These are phyloP conservation scores for Jacaranda mimosifolia DNA, from an alignment of 257 asterid genomes.

Conservation along the genomic window DNA sequence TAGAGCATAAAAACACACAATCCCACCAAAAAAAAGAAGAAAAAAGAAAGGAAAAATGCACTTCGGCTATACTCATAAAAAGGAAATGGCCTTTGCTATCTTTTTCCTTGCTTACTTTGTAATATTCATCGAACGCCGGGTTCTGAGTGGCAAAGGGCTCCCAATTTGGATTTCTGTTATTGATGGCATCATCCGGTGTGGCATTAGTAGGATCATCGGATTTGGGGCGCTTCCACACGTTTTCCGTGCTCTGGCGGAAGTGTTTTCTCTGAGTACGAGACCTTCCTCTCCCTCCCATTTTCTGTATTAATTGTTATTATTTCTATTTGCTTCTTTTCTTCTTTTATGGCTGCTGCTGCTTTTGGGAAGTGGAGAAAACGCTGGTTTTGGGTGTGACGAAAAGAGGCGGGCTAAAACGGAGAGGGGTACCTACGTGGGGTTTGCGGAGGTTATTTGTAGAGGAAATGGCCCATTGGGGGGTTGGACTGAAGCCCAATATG, in stretches of 20 bases:
- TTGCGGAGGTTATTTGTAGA: neutral
- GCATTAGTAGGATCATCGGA: conserved; percentile 54
- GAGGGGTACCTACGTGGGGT: neutral
- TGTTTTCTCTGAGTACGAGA: conserved; percentile 96
- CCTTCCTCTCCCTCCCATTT: conserved; percentile 88
- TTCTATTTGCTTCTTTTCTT: conserved; percentile 21
- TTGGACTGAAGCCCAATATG: too few species aligned
- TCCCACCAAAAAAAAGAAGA: too few species aligned
- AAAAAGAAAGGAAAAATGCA: too few species aligned
- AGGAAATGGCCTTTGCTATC: neutral
- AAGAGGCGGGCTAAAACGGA: conserved; percentile 3
- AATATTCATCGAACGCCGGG: conserved; percentile 82
- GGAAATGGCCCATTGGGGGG: too few species aligned
- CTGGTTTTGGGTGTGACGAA: too few species aligned
- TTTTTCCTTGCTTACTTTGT: conserved; percentile 58
- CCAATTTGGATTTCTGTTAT: conserved; percentile 52
- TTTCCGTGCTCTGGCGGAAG: conserved; percentile 82
- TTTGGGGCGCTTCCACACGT: conserved; percentile 85
- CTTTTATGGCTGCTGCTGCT: too few species aligned
- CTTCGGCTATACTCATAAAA: neutral
- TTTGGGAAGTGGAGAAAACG: too few species aligned
- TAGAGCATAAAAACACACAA: conserved; percentile 12
- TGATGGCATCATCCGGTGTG: conserved; percentile 41
- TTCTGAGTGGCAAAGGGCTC: conserved; percentile 76
- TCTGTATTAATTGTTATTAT: neutral